Conservation (phyloP, 2,329 filamentous ascomycete species). For the Phyllosticta citriasiana region DNA sequence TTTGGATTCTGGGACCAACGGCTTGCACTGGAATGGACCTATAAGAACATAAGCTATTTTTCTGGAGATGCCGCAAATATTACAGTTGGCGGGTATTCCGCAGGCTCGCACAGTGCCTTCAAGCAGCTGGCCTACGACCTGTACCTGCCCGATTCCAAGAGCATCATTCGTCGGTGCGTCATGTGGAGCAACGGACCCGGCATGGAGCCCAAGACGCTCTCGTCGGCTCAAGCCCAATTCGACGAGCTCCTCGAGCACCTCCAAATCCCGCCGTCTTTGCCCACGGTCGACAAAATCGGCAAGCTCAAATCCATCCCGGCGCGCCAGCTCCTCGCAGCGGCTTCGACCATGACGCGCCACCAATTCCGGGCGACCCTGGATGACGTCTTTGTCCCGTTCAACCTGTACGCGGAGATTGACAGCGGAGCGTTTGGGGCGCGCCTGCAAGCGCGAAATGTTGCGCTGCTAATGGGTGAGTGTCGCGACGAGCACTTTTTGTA, state of each 20-base stretch:
- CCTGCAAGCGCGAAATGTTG: conserved; percentile 36
- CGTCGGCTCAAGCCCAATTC: conserved; percentile 42
- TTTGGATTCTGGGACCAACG: conserved; percentile 50
- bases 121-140: conserved; percentile 49
- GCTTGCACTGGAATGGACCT: conserved; percentile 46
- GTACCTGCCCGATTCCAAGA: conserved; percentile 34
- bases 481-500: conserved; percentile 45
- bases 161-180: conserved; percentile 41
- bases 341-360: conserved; percentile 32
- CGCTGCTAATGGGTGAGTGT: conserved; percentile 46
- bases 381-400: conserved; percentile 34
- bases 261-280: conserved; percentile 31
- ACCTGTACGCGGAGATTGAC: conserved; percentile 38
- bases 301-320: conserved; percentile 33
- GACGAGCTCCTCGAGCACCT: conserved; percentile 38
- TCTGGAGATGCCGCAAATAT: conserved; percentile 42
- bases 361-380: conserved; percentile 47
- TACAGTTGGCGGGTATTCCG: conserved; percentile 47
- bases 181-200: conserved; percentile 47
- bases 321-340: conserved; percentile 33
- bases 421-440: conserved; percentile 37
- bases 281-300: conserved; percentile 35
- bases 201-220: conserved; percentile 40
- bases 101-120: conserved; percentile 47
- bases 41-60: conserved; percentile 41